Conservation (phyloP, 257 asterid species). For the Fraxinus excelsior region DNA sequence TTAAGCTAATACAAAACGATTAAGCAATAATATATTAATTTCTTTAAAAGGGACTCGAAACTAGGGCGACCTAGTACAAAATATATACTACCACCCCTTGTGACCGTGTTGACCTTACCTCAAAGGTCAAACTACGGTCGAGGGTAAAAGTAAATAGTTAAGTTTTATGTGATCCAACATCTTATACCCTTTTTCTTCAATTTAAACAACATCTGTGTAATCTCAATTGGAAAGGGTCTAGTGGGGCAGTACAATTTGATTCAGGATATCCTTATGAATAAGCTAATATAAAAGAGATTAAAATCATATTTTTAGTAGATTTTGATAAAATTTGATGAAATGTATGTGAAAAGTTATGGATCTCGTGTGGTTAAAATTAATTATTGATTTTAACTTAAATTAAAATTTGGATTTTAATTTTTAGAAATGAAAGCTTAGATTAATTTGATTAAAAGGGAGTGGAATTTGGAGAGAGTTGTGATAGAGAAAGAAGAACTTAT, state of each 20-base stretch:
- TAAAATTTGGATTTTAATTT: too few species aligned
- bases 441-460: background rate
- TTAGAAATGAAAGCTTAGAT: too few species aligned
- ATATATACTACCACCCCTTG: background rate
- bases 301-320: too few species aligned
- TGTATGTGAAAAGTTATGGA: too few species aligned
- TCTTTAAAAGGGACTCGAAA: background rate
- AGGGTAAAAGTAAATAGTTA: too few species aligned
- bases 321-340: too few species aligned
- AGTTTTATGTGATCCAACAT: background rate
- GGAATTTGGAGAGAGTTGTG: slow-evolving; percentile 17
- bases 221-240: background rate
- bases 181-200: too few species aligned
- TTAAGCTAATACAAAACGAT: slow-evolving; percentile 5
- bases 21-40: background rate
- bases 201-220: background rate
- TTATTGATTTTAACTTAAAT: too few species aligned
- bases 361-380: too few species aligned
- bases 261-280: slow-evolving; percentile 11
- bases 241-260: slow-evolving; percentile 11
- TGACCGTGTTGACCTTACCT: background rate
- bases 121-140: background rate
- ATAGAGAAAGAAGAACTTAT: slow-evolving; percentile 19
- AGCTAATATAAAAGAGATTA: background rate
- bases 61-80: background rate